Evolutionary conservation across 805 yeast species (phyloP).

Genomic region (Nakazawaea populi): DNA sequence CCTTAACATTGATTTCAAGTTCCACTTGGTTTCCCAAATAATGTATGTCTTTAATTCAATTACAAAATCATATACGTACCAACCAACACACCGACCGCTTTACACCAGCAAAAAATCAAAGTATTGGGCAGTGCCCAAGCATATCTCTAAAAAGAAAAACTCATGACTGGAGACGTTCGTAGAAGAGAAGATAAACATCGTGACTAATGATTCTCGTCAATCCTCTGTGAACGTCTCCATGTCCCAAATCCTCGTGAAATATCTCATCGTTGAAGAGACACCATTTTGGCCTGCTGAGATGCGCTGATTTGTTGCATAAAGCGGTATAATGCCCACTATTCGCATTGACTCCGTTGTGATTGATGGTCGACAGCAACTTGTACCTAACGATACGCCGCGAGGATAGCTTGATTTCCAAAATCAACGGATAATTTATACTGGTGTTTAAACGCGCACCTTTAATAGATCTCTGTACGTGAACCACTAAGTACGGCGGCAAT

Average conservation of each 20-base stretch:
- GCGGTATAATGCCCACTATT: constrained; percentile 77
- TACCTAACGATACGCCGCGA: constrained; percentile 33
- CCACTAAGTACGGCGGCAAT: constrained; percentile 25
- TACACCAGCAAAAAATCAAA: too few relatives aligned
- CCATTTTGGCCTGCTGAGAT: constrained; percentile 51
- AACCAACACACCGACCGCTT: too few relatives aligned
- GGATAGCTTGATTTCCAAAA: constrained; percentile 39
- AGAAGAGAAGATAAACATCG: constrained; percentile 68
- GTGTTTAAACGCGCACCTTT: constrained; percentile 21
- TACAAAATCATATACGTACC: too few relatives aligned
- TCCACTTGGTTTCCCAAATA: too few relatives aligned
- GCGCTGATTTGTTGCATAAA: constrained; percentile 43
- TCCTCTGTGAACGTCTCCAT: constrained; percentile 38
- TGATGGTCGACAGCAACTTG: constrained; percentile 56
- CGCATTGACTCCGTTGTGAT: constrained; percentile 58
- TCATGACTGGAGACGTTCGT: constrained; percentile 24
- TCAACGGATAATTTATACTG: constrained; percentile 48
- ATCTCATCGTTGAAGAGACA: constrained; percentile 71
- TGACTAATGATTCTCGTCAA: constrained; percentile 37
- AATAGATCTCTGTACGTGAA: constrained; percentile 27
- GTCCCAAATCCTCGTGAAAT: constrained; percentile 36
- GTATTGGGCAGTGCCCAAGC: too few relatives aligned
- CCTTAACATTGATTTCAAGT: too few relatives aligned
- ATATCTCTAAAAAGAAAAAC: not conserved
- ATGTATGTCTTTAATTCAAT: too few relatives aligned